A percentile compares a stretch with the other conserved stretches of the same genome.
phyloP scores from a whole-genome alignment of 2,329 filamentous ascomycete genomes.

The Cladophialophora bantiana region DNA sequence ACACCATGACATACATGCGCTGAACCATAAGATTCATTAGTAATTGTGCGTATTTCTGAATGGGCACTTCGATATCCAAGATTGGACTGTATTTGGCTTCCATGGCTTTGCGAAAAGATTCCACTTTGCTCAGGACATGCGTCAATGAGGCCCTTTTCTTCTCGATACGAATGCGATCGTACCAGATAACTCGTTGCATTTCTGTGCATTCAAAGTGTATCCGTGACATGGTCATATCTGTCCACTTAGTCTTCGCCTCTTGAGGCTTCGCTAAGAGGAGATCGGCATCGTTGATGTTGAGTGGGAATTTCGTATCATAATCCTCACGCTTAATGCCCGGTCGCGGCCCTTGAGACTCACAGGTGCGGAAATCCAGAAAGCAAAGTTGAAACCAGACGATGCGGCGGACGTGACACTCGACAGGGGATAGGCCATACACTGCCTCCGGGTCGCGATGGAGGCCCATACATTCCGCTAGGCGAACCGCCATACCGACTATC shows the following conservation, averaged over 20 bases:
- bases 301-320: constrained; percentile 74
- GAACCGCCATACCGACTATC: constrained; percentile 73
- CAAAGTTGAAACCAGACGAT: constrained; percentile 80
- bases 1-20: constrained; percentile 69
- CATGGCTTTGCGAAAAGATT: constrained; percentile 71
- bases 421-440: constrained; percentile 66
- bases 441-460: constrained; percentile 73
- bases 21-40: constrained; percentile 70
- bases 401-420: constrained; percentile 75
- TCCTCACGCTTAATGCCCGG: constrained; percentile 76
- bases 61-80: constrained; percentile 64
- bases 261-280: constrained; percentile 56
- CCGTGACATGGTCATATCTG: constrained; percentile 70
- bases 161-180: constrained; percentile 71
- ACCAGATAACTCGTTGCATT: constrained; percentile 73
- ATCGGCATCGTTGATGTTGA: constrained; percentile 73
- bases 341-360: constrained; percentile 74
- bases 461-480: constrained; percentile 79
- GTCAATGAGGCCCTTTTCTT: constrained; percentile 67
- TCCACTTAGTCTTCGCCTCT: constrained; percentile 62
- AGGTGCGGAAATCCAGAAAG: constrained; percentile 76
- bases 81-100: constrained; percentile 70
- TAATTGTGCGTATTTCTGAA: constrained; percentile 69
- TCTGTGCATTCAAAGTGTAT: constrained; percentile 77
- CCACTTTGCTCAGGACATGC: constrained; percentile 70